phyloP scores from a whole-genome alignment of 495 filamentous ascomycete species.

The Xanthoparmelia taractica region DNA sequence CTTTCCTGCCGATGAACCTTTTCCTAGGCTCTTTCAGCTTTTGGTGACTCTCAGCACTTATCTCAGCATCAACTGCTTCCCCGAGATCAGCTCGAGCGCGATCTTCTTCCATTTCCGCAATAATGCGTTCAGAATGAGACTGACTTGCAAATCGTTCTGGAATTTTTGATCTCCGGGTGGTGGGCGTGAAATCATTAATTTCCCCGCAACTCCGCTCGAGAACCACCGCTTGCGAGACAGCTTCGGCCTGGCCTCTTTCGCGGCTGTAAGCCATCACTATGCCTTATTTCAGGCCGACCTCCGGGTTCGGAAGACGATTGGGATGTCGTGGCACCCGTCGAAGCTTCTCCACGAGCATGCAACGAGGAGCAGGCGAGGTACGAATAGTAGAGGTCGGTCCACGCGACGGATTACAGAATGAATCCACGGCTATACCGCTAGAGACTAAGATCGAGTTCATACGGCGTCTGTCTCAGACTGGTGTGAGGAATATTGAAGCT shows the following conservation, averaged over 20 bases:
- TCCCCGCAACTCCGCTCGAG: conserved; percentile 9
- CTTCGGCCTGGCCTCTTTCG: not conserved
- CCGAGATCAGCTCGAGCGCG: conserved; percentile 20
- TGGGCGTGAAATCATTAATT: not conserved
- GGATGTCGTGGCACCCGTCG: conserved; percentile 1
- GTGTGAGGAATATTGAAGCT: conserved; percentile 81
- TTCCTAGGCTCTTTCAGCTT: conserved; percentile 55
- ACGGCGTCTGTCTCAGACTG: conserved; percentile 70
- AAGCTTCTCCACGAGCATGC: conserved; percentile 12
- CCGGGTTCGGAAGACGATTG: not conserved
- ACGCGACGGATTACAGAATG: conserved; percentile 92
- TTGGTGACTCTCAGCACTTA: not conserved
- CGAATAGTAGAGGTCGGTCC: conserved; percentile 88
- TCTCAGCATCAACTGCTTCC: conserved; percentile 1
- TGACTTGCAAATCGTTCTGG: too few species aligned
- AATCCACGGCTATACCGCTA: conserved; percentile 72
- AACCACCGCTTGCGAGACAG: too few species aligned
- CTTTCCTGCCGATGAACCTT: conserved; percentile 68
- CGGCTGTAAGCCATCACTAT: not conserved
- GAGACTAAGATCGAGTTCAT: conserved; percentile 83
- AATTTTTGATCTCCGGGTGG: not conserved
- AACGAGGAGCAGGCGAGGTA: conserved; percentile 37
- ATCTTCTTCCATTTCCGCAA: conserved; percentile 21
- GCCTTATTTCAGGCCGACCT: not conserved
- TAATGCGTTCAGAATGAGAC: not conserved